Base-by-base conservation (phyloP, 371 early-diverging fungal species). In the Mortierella sp. region DNA sequence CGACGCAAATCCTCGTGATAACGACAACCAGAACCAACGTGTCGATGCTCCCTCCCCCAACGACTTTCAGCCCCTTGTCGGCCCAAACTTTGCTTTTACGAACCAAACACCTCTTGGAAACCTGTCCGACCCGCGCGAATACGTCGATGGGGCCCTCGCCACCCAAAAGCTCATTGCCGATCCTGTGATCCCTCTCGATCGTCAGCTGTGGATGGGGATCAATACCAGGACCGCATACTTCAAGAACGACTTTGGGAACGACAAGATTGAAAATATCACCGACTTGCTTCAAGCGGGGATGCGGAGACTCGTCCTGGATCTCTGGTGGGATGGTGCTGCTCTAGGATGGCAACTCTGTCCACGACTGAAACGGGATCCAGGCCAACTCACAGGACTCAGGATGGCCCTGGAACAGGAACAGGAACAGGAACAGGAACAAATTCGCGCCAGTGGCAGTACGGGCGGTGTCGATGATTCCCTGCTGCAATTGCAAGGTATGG, bases 311-410 rank as follows among this genome's bases (percentile, higher is more conserved):
- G 79, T 83, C 13, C 29, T 83, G 39, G 83, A 83, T 66, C 70
- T 83, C 1, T 83, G 83, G 83, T 83, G 83, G 83, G 83, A 83
- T 66, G 45, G 61, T 16, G 55, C 68, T 16, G 73, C 24, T 22
- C 39, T 75, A n/a, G 73, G 79, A 0, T 83, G 83, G 83, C 83
- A 83, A 47, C 52, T 83, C 22, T 83, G 83, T 61, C 83, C 83
- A 3, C 41, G 83, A 22, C 14, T 78, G 55, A 83, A 75, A 24
- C 52, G 73, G 41, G 68, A 72, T 31, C 64, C 45, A 1, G 22
- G 29, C 2, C 74, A 68, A 7, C n/a, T 71, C n/a, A 24, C 63
- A 8, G 24, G 22, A 6, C 24, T 81, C 4, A 64, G 70, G 43
- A 2, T 52, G 65, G 76, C 83, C 4, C 8, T 83, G 52, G 74